Percentiles rank a stretch among this genome's conserved stretches.
Evolutionary conservation across 495 filamentous ascomycete genomes (phyloP).

Genomic region (Podospora bellae-mahoneyi): DNA sequence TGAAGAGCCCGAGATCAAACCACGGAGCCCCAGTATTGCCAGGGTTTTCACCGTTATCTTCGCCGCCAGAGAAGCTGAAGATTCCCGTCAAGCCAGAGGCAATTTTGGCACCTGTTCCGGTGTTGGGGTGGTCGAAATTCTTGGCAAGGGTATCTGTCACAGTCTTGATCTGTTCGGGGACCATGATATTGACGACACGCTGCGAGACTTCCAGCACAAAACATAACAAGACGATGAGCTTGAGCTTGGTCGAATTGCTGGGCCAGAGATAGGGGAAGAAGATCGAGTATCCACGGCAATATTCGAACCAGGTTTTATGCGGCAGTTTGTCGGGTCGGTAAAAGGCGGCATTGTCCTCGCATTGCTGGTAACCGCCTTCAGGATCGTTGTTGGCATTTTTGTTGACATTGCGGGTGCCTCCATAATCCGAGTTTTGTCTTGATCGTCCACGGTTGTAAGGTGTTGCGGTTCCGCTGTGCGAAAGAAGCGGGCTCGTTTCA

Average conservation of each 20-base stretch:
- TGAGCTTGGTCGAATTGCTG: constrained; percentile 64
- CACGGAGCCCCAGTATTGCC: constrained; percentile 26
- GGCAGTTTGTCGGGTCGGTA: constrained; percentile 50
- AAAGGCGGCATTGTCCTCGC: constrained; percentile 49
- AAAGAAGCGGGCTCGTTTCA: constrained; percentile 51
- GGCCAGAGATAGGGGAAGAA: constrained; percentile 97
- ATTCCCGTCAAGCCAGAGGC: neutral
- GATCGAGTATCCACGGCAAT: constrained; percentile 77
- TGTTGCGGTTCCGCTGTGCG: constrained; percentile 33
- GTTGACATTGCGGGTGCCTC: constrained; percentile 24
- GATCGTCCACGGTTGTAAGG: constrained; percentile 14
- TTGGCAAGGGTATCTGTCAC: constrained; percentile 65
- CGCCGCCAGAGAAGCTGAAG: neutral
- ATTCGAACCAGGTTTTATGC: constrained; percentile 58
- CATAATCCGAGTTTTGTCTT: constrained; percentile 27
- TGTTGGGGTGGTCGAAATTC: neutral
- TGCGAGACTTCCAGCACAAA: constrained; percentile 72
- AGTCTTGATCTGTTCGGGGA: constrained; percentile 69
- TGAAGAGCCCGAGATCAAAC: constrained; percentile 66
- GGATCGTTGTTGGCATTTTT: constrained; percentile 27
- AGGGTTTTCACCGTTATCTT: neutral
- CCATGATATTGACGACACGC: constrained; percentile 74
- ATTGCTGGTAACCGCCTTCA: constrained; percentile 32
- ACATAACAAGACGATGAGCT: constrained; percentile 74
- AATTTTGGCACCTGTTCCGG: neutral